These are phyloP conservation scores for Didymella exigua DNA, from an alignment of 2,329 filamentous ascomycete genomes.

Conservation along the genomic window DNA sequence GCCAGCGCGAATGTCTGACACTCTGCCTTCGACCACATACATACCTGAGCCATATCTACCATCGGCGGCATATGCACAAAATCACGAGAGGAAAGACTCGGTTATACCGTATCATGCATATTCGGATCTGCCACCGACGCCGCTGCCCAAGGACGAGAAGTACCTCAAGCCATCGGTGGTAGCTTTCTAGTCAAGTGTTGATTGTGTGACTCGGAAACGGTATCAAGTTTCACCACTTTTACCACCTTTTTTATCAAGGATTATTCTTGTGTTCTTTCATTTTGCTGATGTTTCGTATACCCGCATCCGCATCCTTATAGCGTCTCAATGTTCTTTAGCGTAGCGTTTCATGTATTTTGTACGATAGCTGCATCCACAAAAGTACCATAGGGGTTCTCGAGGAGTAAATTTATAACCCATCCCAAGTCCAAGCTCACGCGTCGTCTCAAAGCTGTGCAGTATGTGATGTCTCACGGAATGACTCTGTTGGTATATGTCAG, in stretches of 20 bases:
- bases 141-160: slow-evolving; percentile 19
- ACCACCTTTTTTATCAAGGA: neutral
- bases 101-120: slow-evolving; percentile 21
- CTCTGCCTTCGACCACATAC: slow-evolving; percentile 5
- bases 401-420: neutral
- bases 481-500: too few species aligned
- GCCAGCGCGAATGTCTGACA: neutral
- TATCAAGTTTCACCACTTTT: too few species aligned
- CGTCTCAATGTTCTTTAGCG: neutral
- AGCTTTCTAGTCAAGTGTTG: neutral
- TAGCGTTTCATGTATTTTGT: neutral
- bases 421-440: too few species aligned
- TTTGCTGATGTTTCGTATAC: neutral
- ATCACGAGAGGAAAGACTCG: slow-evolving; percentile 29
- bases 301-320: slow-evolving; percentile 1
- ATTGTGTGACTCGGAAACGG: neutral
- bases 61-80: slow-evolving; percentile 20
- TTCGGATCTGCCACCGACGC: slow-evolving; percentile 21
- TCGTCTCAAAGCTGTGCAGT: too few species aligned
- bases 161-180: slow-evolving; percentile 5
- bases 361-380: neutral
- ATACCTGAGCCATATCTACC: slow-evolving; percentile 12
- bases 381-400: neutral
- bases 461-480: too few species aligned
- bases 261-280: neutral